Conservation (phyloP, 2,329 filamentous ascomycete genomes). For the Colletotrichum sp. region DNA sequence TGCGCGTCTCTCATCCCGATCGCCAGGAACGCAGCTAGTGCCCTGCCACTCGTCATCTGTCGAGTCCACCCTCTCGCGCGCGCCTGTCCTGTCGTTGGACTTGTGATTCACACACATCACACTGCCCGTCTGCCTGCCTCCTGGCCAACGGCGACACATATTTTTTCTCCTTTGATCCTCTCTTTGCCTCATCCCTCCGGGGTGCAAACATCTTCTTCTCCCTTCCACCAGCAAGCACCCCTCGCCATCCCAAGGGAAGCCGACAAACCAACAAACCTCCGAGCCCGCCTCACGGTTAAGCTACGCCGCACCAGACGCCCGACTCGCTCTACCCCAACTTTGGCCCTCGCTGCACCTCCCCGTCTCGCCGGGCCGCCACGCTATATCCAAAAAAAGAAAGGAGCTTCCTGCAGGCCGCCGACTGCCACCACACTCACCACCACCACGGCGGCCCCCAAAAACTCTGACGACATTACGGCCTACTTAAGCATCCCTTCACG, state of each 20-base stretch:
- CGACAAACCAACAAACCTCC: background rate
- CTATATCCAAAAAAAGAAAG: constrained; percentile 13
- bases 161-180: background rate
- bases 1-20: background rate
- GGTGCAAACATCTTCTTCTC: background rate
- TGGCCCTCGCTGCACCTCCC: background rate
- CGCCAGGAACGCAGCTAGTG: background rate
- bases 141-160: background rate
- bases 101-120: background rate
- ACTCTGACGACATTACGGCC: constrained; percentile 18
- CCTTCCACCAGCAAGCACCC: background rate
- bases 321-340: background rate
- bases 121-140: background rate
- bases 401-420: constrained; percentile 8
- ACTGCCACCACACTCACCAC: background rate
- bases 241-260: background rate
- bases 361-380: constrained; percentile 1
- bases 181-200: background rate
- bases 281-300: background rate
- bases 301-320: background rate
- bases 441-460: background rate
- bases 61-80: background rate
- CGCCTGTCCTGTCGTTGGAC: background rate
- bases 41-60: background rate
- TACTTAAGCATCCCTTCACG: constrained; percentile 6